Conservation (phyloP, 2,329 filamentous ascomycete species). For the Colletotrichum tofieldiae region DNA sequence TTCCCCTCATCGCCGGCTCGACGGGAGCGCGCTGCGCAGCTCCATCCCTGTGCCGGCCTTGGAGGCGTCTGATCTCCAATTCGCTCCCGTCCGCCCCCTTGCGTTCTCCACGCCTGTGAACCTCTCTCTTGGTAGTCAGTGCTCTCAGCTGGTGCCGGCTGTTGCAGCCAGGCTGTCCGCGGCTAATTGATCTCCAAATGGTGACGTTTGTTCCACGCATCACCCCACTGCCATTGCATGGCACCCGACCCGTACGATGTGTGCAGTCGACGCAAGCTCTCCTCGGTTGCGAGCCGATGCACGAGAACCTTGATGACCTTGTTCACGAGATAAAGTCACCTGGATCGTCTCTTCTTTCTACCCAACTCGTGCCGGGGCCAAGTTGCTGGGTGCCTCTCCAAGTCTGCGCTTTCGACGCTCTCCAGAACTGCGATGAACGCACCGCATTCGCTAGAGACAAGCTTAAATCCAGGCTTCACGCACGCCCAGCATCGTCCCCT, state of each 20-base stretch:
- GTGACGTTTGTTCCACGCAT: constrained; percentile 13
- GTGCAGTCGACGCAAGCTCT: neutral
- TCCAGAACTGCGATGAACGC: neutral
- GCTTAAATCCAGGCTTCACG: neutral
- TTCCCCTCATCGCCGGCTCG: constrained; percentile 32
- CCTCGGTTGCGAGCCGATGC: neutral
- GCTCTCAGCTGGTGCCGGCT: neutral
- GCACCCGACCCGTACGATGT: neutral
- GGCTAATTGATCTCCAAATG: neutral
- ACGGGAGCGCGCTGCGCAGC: constrained; percentile 20
- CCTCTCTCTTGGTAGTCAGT: neutral
- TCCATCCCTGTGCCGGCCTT: neutral
- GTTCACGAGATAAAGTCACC: neutral
- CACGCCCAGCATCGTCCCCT: neutral
- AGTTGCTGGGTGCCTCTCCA: neutral
- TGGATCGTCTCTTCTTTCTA: neutral
- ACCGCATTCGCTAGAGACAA: neutral
- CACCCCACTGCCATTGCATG: constrained; percentile 1
- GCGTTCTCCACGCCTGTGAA: neutral
- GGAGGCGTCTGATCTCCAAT: neutral
- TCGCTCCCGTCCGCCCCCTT: neutral
- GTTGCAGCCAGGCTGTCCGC: accelerated
- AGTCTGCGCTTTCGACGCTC: too few species aligned
- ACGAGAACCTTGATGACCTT: constrained; percentile 19
- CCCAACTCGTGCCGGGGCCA: too few species aligned